These are phyloP conservation scores for Diospyros lotus DNA, from an alignment of 148 eudicot genomes.

Conservation along the genomic window DNA sequence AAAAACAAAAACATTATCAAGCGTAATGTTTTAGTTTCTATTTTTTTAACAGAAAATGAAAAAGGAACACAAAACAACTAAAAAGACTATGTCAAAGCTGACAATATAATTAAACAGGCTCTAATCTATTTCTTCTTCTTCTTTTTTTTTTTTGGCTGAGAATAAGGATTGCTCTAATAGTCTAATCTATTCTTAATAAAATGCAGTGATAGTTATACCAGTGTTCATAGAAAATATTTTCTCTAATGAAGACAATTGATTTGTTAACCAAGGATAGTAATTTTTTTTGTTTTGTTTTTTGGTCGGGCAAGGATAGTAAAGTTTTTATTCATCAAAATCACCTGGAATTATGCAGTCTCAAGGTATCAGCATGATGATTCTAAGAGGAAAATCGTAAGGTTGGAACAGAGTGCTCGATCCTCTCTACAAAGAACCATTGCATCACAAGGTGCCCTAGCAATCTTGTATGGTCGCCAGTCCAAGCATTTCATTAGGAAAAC, in stretches of 20 bases:
- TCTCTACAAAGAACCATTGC: slow-evolving; percentile 60
- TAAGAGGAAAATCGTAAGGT: slow-evolving; percentile 55
- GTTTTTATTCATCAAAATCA: background rate
- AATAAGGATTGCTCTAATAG: too few relatives aligned
- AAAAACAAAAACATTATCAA: too few relatives aligned
- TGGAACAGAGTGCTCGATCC: slow-evolving; percentile 63
- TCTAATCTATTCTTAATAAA: slow-evolving; percentile 2
- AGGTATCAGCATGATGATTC: slow-evolving; percentile 46
- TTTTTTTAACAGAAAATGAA: too few relatives aligned
- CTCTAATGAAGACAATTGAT: background rate
- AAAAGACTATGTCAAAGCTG: too few relatives aligned
- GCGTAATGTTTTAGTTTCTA: too few relatives aligned
- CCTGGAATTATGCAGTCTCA: slow-evolving; percentile 35
- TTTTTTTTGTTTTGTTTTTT: too few relatives aligned
- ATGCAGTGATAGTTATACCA: background rate
- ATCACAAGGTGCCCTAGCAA: slow-evolving; percentile 63
- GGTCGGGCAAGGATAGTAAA: background rate
- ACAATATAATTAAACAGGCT: too few relatives aligned
- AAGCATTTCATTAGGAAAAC: slow-evolving; percentile 64
- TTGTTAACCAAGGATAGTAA: background rate
- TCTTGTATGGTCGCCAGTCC: slow-evolving; percentile 53
- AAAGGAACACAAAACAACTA: too few relatives aligned
- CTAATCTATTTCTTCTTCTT: too few relatives aligned
- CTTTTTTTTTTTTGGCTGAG: too few relatives aligned
- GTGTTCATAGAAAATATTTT: background rate